phyloP scores from a whole-genome alignment of 2,329 filamentous ascomycete species.

The Cordyceps farinosa region DNA sequence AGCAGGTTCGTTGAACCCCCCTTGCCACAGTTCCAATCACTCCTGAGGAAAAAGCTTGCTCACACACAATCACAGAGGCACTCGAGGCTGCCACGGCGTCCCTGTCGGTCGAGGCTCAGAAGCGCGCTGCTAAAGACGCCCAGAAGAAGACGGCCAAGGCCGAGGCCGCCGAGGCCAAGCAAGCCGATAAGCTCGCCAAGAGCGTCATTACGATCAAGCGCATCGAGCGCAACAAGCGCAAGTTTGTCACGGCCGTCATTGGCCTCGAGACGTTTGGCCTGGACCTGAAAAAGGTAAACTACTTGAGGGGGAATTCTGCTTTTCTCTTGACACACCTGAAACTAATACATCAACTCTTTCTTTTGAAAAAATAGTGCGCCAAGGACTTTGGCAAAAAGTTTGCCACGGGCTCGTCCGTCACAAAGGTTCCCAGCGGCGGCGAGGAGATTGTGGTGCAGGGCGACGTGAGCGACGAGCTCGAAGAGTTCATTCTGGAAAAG shows the following conservation, averaged over 20 bases:
- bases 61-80: constrained; percentile 54
- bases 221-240: constrained; percentile 96
- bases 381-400: constrained; percentile 99
- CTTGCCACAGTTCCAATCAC: not conserved
- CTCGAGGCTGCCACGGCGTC: constrained; percentile 79
- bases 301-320: too few relatives aligned
- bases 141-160: constrained; percentile 97
- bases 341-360: not conserved
- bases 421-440: constrained; percentile 77
- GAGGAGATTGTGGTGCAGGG: constrained; percentile 99
- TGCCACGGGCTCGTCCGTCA: constrained; percentile 88
- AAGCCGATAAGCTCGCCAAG: constrained; percentile 76
- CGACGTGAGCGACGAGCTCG: constrained; percentile 90
- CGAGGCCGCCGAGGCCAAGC: constrained; percentile 77
- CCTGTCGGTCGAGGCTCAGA: constrained; percentile 85
- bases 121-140: constrained; percentile 92
- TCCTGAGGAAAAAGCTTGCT: not conserved
- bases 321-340: not conserved
- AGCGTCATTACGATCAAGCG: constrained; percentile 89
- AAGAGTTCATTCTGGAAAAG: constrained; percentile 84
- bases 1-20: constrained; percentile 54
- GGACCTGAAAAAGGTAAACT: constrained; percentile 76
- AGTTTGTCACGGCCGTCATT: constrained; percentile 89
- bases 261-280: constrained; percentile 88
- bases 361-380: constrained; percentile 51